Percentiles rank a stretch among this genome's conserved stretches.
These are phyloP conservation scores for Hysterangium stoloniferum DNA, from an alignment of 768 basidiomycete genomes.

Conservation along the genomic window DNA sequence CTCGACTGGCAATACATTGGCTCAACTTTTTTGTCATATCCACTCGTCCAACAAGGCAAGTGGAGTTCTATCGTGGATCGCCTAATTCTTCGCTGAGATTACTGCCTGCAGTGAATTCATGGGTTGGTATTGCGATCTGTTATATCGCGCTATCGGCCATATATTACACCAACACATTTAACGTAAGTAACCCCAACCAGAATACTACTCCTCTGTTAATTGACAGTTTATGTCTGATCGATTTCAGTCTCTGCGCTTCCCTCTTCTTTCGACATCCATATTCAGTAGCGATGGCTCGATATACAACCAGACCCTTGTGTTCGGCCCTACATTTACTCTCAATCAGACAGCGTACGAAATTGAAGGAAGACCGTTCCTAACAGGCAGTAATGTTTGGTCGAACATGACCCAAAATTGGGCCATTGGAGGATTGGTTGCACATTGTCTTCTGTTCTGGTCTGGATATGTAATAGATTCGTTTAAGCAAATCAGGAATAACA, in stretches of 20 bases:
- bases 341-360: conserved; percentile 47
- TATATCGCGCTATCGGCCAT: conserved; percentile 47
- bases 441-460: conserved; percentile 52
- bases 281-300: conserved; percentile 46
- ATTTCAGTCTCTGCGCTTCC: conserved; percentile 42
- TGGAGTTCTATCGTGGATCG: background rate
- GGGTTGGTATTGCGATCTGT: conserved; percentile 46
- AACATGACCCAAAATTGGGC: conserved; percentile 42
- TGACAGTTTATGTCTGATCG: too few relatives aligned
- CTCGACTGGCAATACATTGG: conserved; percentile 66
- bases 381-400: conserved; percentile 47
- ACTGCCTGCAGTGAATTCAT: conserved; percentile 40
- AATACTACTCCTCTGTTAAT: too few relatives aligned
- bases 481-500: conserved; percentile 36
- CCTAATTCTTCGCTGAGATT: conserved; percentile 2
- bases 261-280: conserved; percentile 53
- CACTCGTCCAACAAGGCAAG: conserved; percentile 48
- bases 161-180: conserved; percentile 59
- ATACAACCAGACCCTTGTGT: conserved; percentile 48
- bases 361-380: conserved; percentile 40
- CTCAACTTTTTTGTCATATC: conserved; percentile 36
- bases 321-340: conserved; percentile 41
- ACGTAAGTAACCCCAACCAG: conserved; percentile 29
- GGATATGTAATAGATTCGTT: conserved; percentile 42
- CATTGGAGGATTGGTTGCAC: conserved; percentile 53